Base-by-base conservation (phyloP, 495 filamentous ascomycete species). In the Pyrenula aspistea region DNA sequence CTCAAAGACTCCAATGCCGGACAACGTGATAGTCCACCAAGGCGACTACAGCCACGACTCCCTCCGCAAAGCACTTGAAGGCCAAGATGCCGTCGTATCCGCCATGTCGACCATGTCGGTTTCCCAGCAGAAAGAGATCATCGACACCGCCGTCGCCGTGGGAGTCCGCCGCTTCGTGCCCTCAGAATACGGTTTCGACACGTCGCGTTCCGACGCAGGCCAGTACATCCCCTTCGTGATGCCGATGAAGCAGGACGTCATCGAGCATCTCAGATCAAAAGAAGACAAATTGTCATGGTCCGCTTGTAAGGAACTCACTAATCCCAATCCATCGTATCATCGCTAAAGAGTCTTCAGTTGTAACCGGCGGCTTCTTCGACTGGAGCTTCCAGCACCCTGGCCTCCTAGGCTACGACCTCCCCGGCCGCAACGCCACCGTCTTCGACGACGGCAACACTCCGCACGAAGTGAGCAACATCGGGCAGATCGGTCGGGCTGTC, bases 81-180 rank as follows among this genome's bases (percentile, higher is more conserved):
- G 72, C 53, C 79, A 83, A 62, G 72, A 83, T 53, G 73, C 68
- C 52, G 67, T 82, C 53, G 66, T 81, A 63, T 78, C 80, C 66
- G 75, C 75, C 24, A 57, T 81, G 53, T 25, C 54, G 12, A 65
- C 65, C 25, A 52, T n/a, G 0, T 67, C 68, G 1, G 60, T 66
- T 1, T 62, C 56, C 2, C 60, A 65, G 4, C 71, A 78, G n/a
- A 47, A 36, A 50, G 63, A 68, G 48, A 63, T 83, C 55, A 63
- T 80, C 58, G 47, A 68, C 12, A 79, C 80, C 1, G 81, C 81
- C 1, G 73, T 67, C 25, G 67, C 73, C 49, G 80, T 80, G 0
- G 73, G 72, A 21, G 77, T 83, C 0, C 65, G 63, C 1, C 79
- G 74, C 62, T 60, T 83, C 57, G 63, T 83, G 48, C 79, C 81